These are phyloP conservation scores for Naganishia friedmannii DNA, from an alignment of 768 basidiomycete species.

Conservation along the genomic window DNA sequence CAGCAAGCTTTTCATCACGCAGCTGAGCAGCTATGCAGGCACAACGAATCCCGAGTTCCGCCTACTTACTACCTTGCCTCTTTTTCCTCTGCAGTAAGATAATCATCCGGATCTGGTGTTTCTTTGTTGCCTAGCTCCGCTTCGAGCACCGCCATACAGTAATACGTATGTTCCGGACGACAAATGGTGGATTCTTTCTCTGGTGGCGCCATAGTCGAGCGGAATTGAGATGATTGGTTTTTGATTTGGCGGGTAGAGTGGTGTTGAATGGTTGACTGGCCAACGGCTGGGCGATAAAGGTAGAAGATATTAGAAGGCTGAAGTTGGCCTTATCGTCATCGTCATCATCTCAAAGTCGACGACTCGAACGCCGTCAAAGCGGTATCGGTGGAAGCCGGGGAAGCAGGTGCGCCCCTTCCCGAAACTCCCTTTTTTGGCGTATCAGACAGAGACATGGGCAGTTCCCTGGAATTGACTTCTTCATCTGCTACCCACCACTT, in stretches of 20 bases:
- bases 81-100: slow-evolving; percentile 62
- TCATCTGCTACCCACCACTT: not conserved
- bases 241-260: no score
- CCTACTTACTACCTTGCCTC: slow-evolving; percentile 55
- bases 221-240: not conserved
- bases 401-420: not conserved
- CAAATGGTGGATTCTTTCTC: slow-evolving; percentile 27
- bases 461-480: no score
- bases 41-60: not conserved
- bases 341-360: not conserved
- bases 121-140: slow-evolving; percentile 55
- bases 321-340: not conserved
- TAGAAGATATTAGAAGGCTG: no score
- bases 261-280: no score
- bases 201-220: not conserved
- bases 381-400: not conserved
- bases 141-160: slow-evolving; percentile 54
- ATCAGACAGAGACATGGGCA: not conserved
- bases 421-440: not conserved
- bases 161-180: slow-evolving; percentile 47
- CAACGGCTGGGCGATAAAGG: no score
- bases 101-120: slow-evolving; percentile 61
- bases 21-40: not conserved
- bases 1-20: no score
- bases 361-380: not conserved